Base-by-base conservation (phyloP, 2,329 filamentous ascomycete species). In the Neoarthrinium moseri region DNA sequence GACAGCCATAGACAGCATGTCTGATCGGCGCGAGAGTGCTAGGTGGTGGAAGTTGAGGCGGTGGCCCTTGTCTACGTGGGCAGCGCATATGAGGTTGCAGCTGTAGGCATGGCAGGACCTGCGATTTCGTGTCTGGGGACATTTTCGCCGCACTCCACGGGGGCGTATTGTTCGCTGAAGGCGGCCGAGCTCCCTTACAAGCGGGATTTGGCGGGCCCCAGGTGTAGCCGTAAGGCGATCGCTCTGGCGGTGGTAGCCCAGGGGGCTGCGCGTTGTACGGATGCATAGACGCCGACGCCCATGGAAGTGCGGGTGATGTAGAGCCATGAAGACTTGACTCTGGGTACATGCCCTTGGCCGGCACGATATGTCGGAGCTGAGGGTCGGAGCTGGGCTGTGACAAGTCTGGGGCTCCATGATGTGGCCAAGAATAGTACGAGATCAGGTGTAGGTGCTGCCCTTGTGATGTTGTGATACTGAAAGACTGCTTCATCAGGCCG, bases 401-500 rank as follows among this genome's bases (percentile, higher is more conserved):
- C 23, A 97, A 77, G 41, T 87, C 87, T 48, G 83, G 79, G 22
- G 84, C 78, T 26, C 82, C 81, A 4, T 87, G 82, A 48, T 89
- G 83, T 22, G 89, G 88, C 46, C 91, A 81, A 4, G 91, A 87
- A 68, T 91, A 97, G 72, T 99, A 99, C 58, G 92, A 96, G 70
- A 99, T 99, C 42, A 99, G 80, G 70, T 99, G 94, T 2, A 99
- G 83, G 64, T 97, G 94, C 59, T 96, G 91, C 54, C 90, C 60
- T 29, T 78, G 84, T 2, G 88, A 90, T 1, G 94, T 97, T 20
- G 91, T 96, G 70, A 99, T 97, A 71, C 92, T 97, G 77, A 97
- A 99, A 0, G 94, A 97, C 70, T 99, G 94, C 79, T 99, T 99
- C 91, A 97, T 96, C 4, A 99, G 79, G 1, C 94, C 94, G 60